phyloP scores from a whole-genome alignment of 306 rosid genomes.

The Canavalia gladiata region DNA sequence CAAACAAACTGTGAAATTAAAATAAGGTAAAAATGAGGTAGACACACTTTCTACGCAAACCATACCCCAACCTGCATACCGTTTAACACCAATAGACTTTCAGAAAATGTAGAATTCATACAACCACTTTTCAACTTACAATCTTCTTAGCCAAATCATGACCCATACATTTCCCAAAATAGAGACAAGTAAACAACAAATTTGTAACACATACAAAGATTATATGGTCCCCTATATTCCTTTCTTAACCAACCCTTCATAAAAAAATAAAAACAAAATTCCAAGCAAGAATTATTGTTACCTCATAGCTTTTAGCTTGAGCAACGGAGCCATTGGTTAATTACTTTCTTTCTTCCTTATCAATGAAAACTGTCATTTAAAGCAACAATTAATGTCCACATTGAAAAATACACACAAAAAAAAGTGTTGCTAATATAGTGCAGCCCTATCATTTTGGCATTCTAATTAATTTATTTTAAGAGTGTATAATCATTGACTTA shows the following conservation, averaged over 20 bases:
- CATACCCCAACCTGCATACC: not conserved
- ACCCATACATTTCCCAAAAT: not conserved
- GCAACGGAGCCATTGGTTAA: not conserved
- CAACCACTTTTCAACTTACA: not conserved
- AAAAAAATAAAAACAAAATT: not conserved
- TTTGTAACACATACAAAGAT: not conserved
- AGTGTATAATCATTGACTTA: no score
- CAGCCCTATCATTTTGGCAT: not conserved
- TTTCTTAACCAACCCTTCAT: not conserved
- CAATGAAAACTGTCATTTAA: not conserved
- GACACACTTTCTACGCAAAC: no score
- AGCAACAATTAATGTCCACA: not conserved
- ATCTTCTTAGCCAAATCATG: not conserved
- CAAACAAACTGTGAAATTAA: no score
- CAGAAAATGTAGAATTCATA: not conserved
- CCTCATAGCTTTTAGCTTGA: not conserved
- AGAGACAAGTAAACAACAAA: not conserved
- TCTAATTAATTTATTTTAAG: no score
- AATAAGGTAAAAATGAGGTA: not conserved
- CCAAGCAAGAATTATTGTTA: not conserved
- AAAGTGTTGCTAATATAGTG: not conserved
- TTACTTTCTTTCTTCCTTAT: conserved; percentile 24
- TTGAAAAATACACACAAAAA: not conserved
- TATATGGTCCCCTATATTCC: not conserved
- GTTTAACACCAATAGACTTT: not conserved